Conservation (phyloP, 192 early-diverging fungal genomes). For the Entrophospora sp. region DNA sequence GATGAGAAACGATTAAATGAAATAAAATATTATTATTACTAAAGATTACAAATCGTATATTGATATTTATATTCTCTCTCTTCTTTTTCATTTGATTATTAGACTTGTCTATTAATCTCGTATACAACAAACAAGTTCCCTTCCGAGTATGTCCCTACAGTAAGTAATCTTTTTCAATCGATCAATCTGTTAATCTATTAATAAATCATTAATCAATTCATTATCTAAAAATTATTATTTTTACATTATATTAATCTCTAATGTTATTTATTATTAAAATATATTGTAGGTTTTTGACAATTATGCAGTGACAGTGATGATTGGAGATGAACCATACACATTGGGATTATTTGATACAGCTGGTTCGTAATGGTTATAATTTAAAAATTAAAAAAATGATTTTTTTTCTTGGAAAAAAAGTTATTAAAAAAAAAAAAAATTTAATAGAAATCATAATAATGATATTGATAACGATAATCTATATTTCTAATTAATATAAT, state of each 20-base stretch:
- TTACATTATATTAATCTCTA: not conserved
- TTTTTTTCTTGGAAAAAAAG: no score
- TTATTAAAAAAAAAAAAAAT: no score
- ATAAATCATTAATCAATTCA: not conserved
- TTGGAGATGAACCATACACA: conserved; percentile 94
- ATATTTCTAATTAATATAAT: not conserved
- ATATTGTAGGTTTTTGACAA: conserved; percentile 78
- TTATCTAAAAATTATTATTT: not conserved
- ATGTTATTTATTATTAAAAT: not conserved
- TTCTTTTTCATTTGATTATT: not conserved
- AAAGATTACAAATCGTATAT: not conserved
- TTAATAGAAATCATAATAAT: no score
- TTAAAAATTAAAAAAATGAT: no score
- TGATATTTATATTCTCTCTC: not conserved
- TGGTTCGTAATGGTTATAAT: conserved; percentile 27
- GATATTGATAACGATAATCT: no score
- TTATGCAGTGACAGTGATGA: conserved; percentile 98
- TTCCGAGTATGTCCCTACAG: conserved; percentile 91
- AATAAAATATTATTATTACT: not conserved
- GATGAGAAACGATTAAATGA: no score
- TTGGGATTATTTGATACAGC: conserved; percentile 95
- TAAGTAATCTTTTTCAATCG: conserved; percentile 36
- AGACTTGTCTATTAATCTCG: conserved; percentile 91
- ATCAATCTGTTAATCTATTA: not conserved
- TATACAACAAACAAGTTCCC: conserved; percentile 98